These are phyloP conservation scores for Fusarium humuli DNA, from an alignment of 2,329 filamentous ascomycete genomes.

Conservation along the genomic window DNA sequence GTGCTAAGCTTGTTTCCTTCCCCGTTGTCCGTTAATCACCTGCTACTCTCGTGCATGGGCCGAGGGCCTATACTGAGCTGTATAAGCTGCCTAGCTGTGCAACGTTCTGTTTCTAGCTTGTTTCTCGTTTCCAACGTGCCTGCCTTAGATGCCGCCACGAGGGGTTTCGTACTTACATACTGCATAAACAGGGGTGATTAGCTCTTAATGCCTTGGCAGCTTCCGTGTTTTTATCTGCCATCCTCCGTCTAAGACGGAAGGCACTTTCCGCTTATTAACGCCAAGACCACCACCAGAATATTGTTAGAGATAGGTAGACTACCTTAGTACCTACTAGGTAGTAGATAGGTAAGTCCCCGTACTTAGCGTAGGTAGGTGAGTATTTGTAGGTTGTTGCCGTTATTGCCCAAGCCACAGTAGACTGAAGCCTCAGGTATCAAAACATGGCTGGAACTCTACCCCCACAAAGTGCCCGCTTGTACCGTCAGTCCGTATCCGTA, in stretches of 20 bases:
- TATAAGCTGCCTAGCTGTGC: neutral
- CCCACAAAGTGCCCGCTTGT: conserved; percentile 28
- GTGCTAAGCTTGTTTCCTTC: conserved; percentile 1
- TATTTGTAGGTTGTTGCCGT: neutral
- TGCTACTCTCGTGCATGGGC: neutral
- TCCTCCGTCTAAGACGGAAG: conserved; percentile 33
- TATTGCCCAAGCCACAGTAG: conserved; percentile 19
- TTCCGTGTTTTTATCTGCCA: neutral
- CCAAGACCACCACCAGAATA: neutral
- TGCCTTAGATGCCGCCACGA: conserved; percentile 27
- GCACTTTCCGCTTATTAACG: neutral
- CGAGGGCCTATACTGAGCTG: neutral
- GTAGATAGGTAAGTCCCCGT: neutral
- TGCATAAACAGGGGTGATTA: conserved; percentile 15
- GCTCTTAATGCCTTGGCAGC: conserved; percentile 29
- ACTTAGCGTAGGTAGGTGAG: neutral
- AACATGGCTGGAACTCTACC: conserved; percentile 18
- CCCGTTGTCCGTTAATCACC: neutral
- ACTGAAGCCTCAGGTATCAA: conserved; percentile 38
- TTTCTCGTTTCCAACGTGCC: conserved; percentile 31
- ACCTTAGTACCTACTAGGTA: no score
- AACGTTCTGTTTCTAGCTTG: conserved; percentile 12
- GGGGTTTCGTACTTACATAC: neutral
- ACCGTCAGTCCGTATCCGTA: neutral
- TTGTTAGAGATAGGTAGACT: neutral